Evolutionary conservation across 2,329 filamentous ascomycete genomes (phyloP).

Genomic region (Zymoseptoria tritici): DNA sequence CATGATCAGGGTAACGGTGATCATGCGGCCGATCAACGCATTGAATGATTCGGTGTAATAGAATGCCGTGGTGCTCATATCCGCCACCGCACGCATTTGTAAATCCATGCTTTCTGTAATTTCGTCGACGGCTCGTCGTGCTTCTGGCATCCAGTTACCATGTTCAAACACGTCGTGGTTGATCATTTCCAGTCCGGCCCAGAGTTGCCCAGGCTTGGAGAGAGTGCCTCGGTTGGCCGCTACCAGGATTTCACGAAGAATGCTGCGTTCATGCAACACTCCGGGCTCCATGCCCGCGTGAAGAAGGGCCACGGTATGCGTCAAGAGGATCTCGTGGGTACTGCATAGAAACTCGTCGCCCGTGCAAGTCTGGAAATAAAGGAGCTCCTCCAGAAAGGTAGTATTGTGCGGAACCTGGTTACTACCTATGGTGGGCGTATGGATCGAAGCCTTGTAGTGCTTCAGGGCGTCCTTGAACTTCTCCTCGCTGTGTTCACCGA

Average conservation of each 20-base stretch:
- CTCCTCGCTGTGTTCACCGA: background rate
- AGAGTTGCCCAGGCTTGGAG: background rate
- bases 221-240: background rate
- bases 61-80: background rate
- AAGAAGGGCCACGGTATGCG: background rate
- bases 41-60: background rate
- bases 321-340: background rate
- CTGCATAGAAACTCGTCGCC: background rate
- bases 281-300: background rate
- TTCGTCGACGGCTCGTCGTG: background rate
- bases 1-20: background rate
- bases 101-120: background rate
- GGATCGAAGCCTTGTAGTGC: background rate
- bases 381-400: background rate
- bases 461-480: background rate
- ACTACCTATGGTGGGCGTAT: background rate
- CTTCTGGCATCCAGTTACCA: background rate
- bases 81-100: background rate
- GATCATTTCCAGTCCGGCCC: background rate
- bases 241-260: background rate
- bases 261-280: background rate
- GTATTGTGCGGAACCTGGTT: background rate
- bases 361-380: background rate
- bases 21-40: background rate
- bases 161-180: background rate